Conservation (phyloP, 768 basidiomycete genomes). For the Rhizopogon rudus region DNA sequence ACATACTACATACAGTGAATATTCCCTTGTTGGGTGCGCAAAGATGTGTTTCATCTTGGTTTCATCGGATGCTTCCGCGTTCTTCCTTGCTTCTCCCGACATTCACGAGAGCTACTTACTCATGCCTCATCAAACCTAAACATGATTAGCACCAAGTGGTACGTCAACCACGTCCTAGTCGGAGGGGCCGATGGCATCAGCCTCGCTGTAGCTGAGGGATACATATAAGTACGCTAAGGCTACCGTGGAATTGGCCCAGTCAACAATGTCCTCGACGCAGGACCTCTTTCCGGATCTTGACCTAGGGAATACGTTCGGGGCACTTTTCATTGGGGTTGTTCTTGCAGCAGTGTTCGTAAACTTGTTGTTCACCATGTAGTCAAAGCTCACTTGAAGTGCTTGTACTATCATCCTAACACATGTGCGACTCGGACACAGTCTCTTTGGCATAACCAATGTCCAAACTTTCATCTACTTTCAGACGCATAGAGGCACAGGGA, state of each 20-base stretch:
- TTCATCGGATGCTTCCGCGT: too few species aligned
- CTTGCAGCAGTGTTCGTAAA: neutral
- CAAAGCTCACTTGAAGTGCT: neutral
- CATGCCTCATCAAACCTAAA: too few species aligned
- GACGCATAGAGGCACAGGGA: neutral
- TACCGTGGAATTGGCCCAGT: neutral
- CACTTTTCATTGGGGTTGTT: neutral
- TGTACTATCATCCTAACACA: neutral
- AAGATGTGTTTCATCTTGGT: too few species aligned
- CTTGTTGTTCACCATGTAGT: neutral
- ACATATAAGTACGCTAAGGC: constrained; percentile 1
- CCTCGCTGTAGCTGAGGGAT: neutral
- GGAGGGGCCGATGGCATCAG: too few species aligned
- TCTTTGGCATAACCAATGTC: neutral
- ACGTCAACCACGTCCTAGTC: too few species aligned
- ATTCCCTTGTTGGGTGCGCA: too few species aligned
- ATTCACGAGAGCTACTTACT: too few species aligned
- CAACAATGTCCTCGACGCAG: neutral
- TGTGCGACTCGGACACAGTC: neutral
- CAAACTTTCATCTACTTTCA: constrained; percentile 1
- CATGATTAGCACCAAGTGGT: too few species aligned
- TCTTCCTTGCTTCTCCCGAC: too few species aligned
- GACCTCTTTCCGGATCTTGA: neutral
- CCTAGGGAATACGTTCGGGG: neutral
- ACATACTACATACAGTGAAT: too few species aligned